Evolutionary conservation across 2,329 filamentous ascomycete genomes (phyloP).

Genomic region (Zasmidium citrigriseum): DNA sequence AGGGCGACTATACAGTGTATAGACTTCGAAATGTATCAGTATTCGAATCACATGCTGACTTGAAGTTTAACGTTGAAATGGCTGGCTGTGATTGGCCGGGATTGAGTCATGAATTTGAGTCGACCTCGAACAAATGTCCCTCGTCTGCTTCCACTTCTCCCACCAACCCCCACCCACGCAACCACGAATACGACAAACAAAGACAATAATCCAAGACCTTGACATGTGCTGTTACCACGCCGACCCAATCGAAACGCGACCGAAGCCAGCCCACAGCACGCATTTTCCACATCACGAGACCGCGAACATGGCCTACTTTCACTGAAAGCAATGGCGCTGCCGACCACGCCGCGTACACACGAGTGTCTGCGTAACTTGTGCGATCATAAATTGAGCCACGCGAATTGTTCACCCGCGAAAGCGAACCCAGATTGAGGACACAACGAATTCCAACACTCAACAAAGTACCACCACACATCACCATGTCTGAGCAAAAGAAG

Average conservation of each 20-base stretch:
- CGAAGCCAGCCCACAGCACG: not conserved
- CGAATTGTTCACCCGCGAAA: too few relatives aligned
- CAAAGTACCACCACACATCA: not conserved
- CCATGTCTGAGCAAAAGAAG: constrained; percentile 22
- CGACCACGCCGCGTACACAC: not conserved
- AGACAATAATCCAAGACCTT: not conserved
- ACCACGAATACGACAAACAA: not conserved
- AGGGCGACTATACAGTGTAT: not conserved
- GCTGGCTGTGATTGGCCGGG: not conserved
- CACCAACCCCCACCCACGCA: not conserved
- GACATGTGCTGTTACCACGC: not conserved
- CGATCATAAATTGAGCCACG: not conserved
- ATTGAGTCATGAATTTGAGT: constrained; percentile 1
- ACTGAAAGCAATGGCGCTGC: constrained; percentile 4
- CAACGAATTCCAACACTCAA: not conserved
- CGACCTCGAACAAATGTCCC: not conserved
- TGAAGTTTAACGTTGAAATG: too few relatives aligned
- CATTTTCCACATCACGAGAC: not conserved
- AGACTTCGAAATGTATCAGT: not conserved
- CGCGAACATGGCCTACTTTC: constrained; percentile 6
- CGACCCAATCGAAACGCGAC: not conserved
- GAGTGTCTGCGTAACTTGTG: not conserved
- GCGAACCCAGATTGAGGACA: not conserved
- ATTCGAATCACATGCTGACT: too few relatives aligned
- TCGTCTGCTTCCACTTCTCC: not conserved